Evolutionary conservation across 2,329 filamentous ascomycete genomes (phyloP).

Genomic region (Exophiala viscosa): DNA sequence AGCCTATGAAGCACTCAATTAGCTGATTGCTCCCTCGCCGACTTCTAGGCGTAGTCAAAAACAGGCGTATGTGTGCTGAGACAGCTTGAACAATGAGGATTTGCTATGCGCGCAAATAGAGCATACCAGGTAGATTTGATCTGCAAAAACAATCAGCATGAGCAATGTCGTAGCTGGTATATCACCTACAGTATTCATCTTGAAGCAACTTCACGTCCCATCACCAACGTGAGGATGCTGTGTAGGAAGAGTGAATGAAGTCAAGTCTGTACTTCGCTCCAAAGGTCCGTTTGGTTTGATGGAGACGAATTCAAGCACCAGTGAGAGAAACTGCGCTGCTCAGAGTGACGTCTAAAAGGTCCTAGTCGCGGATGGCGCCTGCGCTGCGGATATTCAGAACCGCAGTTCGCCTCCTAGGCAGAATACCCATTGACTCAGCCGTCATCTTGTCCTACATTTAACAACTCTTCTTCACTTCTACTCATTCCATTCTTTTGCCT

Average conservation of each 20-base stretch:
- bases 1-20: conserved; percentile 54
- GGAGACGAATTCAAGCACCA: neutral
- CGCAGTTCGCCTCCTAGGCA: neutral
- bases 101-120: neutral
- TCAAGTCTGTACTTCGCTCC: neutral
- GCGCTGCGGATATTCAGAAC: neutral
- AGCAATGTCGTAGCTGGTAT: neutral
- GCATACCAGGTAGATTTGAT: conserved; percentile 58
- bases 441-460: neutral
- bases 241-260: neutral
- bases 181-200: conserved; percentile 53
- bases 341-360: no score
- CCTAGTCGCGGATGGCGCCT: neutral
- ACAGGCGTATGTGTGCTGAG: neutral
- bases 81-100: no score
- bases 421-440: conserved; percentile 3
- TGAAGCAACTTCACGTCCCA: neutral
- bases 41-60: neutral
- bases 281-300: neutral
- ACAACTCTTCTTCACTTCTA: neutral
- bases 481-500: neutral
- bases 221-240: neutral
- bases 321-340: no score
- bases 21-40: no score
- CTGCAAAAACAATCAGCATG: conserved; percentile 33